phyloP scores from a whole-genome alignment of 768 basidiomycete species.

The Dentipellis sp. region DNA sequence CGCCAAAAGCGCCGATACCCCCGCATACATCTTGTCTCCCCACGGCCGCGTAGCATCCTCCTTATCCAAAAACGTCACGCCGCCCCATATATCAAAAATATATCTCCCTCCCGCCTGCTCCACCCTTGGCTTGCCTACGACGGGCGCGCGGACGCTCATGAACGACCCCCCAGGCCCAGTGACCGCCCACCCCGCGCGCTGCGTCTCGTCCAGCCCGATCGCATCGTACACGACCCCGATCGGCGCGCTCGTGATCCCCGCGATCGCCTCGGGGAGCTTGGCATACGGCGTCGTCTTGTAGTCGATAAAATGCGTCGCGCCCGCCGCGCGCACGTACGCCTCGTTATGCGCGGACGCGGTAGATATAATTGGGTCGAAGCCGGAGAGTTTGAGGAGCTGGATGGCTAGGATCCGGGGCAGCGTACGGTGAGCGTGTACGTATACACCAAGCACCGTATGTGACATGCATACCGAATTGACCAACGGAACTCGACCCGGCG shows the following conservation, averaged over 20 bases:
- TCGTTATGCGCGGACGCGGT: conserved; percentile 9
- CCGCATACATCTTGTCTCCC: no score
- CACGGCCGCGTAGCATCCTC: no score
- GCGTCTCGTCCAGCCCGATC: conserved; percentile 2
- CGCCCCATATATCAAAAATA: background rate
- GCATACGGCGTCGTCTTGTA: background rate
- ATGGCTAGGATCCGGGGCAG: background rate
- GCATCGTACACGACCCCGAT: conserved; percentile 14
- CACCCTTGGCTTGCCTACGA: conserved; percentile 8
- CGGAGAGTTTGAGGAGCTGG: conserved; percentile 8
- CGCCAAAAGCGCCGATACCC: no score
- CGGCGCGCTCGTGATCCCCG: conserved; percentile 8
- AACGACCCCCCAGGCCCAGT: conserved; percentile 12
- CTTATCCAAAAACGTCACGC: no score
- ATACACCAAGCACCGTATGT: no score
- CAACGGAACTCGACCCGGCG: conserved; percentile 13
- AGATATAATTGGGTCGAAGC: conserved; percentile 9
- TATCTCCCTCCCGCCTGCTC: conserved; percentile 7
- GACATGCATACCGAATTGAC: conserved; percentile 4
- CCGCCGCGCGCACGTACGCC: conserved; percentile 3
- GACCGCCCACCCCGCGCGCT: conserved; percentile 6
- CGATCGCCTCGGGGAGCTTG: conserved; percentile 2
- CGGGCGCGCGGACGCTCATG: conserved; percentile 4
- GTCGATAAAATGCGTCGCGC: conserved; percentile 12
- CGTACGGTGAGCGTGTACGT: no score